Conservation (phyloP, 139 green algal genomes). For the Tetradesmus obliquus region DNA sequence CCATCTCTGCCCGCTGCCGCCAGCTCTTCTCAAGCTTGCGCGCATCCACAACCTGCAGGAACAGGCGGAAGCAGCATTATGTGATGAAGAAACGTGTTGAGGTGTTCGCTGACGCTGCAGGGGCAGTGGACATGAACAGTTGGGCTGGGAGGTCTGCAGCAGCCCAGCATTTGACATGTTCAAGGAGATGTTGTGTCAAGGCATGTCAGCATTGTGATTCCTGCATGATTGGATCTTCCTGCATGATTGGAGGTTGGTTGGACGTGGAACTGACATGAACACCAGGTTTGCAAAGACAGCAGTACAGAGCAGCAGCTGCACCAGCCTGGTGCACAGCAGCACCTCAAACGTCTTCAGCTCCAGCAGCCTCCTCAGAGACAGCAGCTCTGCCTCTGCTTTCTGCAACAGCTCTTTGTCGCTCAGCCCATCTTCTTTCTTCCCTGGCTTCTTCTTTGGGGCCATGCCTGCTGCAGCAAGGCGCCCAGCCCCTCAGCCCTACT, state of each 20-base stretch:
- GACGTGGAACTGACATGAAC: neutral
- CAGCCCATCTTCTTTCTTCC: neutral
- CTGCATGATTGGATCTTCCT: neutral
- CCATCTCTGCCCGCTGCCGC: constrained; percentile 31
- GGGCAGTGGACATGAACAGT: neutral
- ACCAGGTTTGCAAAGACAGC: neutral
- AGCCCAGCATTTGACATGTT: neutral
- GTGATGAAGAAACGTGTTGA: neutral
- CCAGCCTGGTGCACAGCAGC: neutral
- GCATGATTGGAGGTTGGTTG: neutral
- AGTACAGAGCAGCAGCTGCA: neutral
- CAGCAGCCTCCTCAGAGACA: neutral
- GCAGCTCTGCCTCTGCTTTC: constrained; percentile 15
- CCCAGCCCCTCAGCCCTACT: neutral
- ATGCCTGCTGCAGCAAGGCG: neutral
- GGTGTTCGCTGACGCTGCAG: too few species aligned
- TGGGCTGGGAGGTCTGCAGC: neutral
- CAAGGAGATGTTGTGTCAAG: neutral
- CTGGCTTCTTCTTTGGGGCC: constrained; percentile 25
- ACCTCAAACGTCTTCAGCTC: constrained; percentile 25
- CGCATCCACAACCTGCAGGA: constrained; percentile 11
- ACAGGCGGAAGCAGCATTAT: neutral
- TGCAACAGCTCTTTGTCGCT: neutral
- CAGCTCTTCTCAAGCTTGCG: constrained; percentile 1
- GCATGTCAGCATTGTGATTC: neutral